Evolutionary conservation across 805 yeast genomes (phyloP), one percentile per base, ranked within the genome.

Genomic region (Kodamaea jinghongensis): DNA sequence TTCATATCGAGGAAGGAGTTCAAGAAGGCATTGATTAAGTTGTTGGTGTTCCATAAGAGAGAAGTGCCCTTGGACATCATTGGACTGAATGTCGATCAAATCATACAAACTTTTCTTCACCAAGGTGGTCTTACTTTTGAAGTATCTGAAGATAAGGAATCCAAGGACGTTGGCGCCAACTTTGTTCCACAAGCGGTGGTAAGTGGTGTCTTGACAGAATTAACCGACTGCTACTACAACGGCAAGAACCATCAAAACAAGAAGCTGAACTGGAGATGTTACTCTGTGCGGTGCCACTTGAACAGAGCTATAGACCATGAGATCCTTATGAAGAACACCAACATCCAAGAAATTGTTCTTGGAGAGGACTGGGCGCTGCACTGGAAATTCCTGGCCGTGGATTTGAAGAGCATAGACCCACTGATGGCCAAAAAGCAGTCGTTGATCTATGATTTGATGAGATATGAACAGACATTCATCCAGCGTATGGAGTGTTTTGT

Each of bases 371-470:
- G 88, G 88, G 76, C 79, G 0, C 70, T 76, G 7, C 82, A 79
- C 50, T 82, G 87, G 88, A 71, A 76, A 35, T 48, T 82, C 10
- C 67, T 81, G 0, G 69, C 71, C 2, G 78, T 75, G 16, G 83
- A 79, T 34, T 53, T 81, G 17, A 56, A 67, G 14, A 72, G 66
- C n/a, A 61, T 77, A 6, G 79, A 73, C 38, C 71, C 72, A 8
- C 57, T 60, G 8, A 76, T 78, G 39, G 67, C 79, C n/a, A 78
- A 78, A 50, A 70, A 79, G 27, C 96, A 87, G 55, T 81, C 86
- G 41, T 79, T 81, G 42, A 73, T 86, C 3, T 88, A 83, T 60
- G 96, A 87, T 54, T 63, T 86, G 34, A 76, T 87, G 20, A 70
- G 79, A 41, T 75, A 79, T 34, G 95, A 86, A 48, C 86, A 83